Evolutionary conservation across 768 basidiomycete genomes (phyloP).

Genomic region (Mycena sanguinolenta): DNA sequence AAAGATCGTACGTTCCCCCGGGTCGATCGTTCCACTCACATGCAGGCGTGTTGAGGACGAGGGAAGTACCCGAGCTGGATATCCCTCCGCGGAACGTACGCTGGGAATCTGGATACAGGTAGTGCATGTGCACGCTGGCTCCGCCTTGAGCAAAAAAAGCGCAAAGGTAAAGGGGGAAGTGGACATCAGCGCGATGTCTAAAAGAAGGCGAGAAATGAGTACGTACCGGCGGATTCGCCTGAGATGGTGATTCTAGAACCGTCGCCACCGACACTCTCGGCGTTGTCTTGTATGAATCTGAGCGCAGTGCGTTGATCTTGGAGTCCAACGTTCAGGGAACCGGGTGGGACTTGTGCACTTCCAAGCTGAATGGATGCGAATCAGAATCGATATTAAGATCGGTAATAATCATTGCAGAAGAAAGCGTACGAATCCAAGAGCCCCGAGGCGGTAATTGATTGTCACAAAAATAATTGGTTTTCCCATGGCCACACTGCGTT

Average conservation of each 20-base stretch:
- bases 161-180: no score
- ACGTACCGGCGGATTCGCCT: background rate
- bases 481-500: constrained; percentile 4
- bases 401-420: background rate
- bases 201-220: background rate
- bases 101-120: constrained; percentile 9
- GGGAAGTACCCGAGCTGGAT: constrained; percentile 20
- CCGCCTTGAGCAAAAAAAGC: constrained; percentile 3
- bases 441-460: constrained; percentile 7
- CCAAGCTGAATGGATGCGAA: constrained; percentile 13
- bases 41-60: constrained; percentile 10
- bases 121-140: constrained; percentile 17
- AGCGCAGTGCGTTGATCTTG: constrained; percentile 22
- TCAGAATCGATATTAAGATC: no score
- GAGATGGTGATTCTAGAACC: constrained; percentile 25
- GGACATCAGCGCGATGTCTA: no score
- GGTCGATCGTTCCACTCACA: constrained; percentile 24
- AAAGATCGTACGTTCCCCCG: constrained; percentile 9
- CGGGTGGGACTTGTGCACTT: background rate
- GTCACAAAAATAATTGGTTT: constrained; percentile 9
- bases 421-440: constrained; percentile 6
- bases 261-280: constrained; percentile 14
- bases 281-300: constrained; percentile 22
- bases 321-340: constrained; percentile 15
- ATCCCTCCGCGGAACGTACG: constrained; percentile 12